Evolutionary conservation across 2,329 filamentous ascomycete species (phyloP), one percentile per base, ranked within the genome.

Genomic region (Penicillium brasilianum): DNA sequence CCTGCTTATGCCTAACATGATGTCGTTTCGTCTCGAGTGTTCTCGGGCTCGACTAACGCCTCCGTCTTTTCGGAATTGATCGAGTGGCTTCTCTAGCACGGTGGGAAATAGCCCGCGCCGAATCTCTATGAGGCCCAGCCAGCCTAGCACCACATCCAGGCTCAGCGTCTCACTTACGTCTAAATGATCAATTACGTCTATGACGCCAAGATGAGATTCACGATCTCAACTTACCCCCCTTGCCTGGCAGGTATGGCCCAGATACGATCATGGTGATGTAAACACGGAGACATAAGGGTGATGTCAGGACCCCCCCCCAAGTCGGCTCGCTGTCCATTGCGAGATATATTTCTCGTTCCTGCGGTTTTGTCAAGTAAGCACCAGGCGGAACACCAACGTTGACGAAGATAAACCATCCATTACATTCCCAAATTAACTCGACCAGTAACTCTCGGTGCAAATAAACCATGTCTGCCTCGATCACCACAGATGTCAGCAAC

Each of bases 401-500:
- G n/a, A n/a, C n/a, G n/a, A 11, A 44, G n/a, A n/a, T n/a, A 14
- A 11, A 2, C 41, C 18, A 25, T 14, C 25, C 14, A 57, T 49
- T 50, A 14, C 9, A 32, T 18, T 39, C 32, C 13, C n/a, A 14
- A 41, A 56, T 18, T n/a, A 28, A 55, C 13, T 57, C 32, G 14
- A 32, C 0, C 54, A 20, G 20, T 48, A 41, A 28, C 20, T 30
- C 7, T 30, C n/a, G 30, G 43, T 49, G 28, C 1, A 50, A 2
- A 43, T 43, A 51, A 0, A 51, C 4, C 0, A 57, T 57, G 55
- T 11, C 44, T 36, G 3, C 87, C 18, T 81, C 84, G 56, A 90
- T 87, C 0, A 78, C 82, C n/a, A 91, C 94, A 65, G 88, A 95
- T 71, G 81, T 94, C 50, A 80, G 85, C 61, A 88, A 88, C 66